phyloP scores from a whole-genome alignment of 768 basidiomycete genomes.

The Filobasidium wieringae region DNA sequence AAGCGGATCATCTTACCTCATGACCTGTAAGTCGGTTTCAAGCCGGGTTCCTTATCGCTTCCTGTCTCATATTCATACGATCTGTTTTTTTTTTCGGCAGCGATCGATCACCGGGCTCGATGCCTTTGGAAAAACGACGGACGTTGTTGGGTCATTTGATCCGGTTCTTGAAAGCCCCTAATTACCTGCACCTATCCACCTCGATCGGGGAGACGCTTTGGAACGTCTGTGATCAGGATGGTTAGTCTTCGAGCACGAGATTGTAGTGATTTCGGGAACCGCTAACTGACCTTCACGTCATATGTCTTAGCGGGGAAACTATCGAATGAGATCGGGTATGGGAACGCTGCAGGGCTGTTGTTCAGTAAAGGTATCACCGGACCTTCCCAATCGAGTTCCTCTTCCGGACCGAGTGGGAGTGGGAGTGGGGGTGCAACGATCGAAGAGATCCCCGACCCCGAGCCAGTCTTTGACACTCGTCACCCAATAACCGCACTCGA shows the following conservation, averaged over 20 bases:
- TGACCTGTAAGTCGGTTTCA: conserved; percentile 45
- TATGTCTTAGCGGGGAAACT: not conserved
- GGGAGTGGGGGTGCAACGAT: not conserved
- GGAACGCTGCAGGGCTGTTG: conserved; percentile 87
- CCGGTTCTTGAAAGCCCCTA: conserved; percentile 61
- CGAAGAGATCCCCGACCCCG: too few relatives aligned
- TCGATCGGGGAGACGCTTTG: conserved; percentile 78
- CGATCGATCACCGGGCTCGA: conserved; percentile 53
- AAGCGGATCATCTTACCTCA: conserved; percentile 62
- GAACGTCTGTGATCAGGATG: conserved; percentile 66
- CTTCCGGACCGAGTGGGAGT: not conserved
- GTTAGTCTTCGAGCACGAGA: conserved; percentile 38
- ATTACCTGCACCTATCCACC: conserved; percentile 60
- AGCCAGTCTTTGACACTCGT: too few relatives aligned
- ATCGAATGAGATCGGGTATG: conserved; percentile 61
- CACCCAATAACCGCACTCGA: conserved; percentile 1
- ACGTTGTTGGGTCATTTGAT: conserved; percentile 69
- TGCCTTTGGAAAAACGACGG: conserved; percentile 58
- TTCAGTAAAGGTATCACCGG: conserved; percentile 68
- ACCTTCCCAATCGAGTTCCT: conserved; percentile 3
- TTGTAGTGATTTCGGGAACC: too few relatives aligned
- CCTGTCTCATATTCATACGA: not conserved
- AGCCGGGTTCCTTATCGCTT: not conserved
- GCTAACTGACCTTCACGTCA: too few relatives aligned
- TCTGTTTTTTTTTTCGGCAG: conserved; percentile 22